Conservation (phyloP, 805 yeast genomes). For the Monosporozyma yasuniensis region DNA sequence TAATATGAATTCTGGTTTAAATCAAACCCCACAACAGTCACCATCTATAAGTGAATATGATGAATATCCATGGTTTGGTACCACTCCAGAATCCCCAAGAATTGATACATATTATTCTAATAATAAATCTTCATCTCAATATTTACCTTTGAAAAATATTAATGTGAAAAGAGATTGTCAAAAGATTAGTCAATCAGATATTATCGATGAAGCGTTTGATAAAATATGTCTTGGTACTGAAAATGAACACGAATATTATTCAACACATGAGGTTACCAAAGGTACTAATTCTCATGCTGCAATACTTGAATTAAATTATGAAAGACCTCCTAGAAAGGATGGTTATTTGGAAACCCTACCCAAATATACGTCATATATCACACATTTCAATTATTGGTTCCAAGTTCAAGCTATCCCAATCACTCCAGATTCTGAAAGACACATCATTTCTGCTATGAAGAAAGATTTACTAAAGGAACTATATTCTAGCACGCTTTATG, state of each 20-base stretch:
- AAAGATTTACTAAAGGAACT: conserved; percentile 34
- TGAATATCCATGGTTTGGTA: conserved; percentile 35
- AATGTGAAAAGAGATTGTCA: conserved; percentile 21
- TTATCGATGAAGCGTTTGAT: conserved; percentile 25
- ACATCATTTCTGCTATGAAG: conserved; percentile 43
- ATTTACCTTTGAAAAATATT: conserved; percentile 9
- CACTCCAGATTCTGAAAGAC: conserved; percentile 41
- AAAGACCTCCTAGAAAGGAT: conserved; percentile 2
- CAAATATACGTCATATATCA: conserved; percentile 21
- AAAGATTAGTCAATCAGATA: conserved; percentile 19
- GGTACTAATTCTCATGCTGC: conserved; percentile 20
- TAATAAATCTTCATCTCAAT: conserved; percentile 4
- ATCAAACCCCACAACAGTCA: conserved; percentile 29
- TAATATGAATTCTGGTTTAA: conserved; percentile 3
- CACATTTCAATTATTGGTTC: conserved; percentile 29
- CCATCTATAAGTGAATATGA: conserved; percentile 33
- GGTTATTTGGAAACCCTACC: conserved; percentile 20
- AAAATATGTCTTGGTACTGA: conserved; percentile 7
- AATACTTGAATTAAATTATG: conserved; percentile 21
- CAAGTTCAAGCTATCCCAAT: conserved; percentile 47
- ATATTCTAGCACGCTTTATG: conserved; percentile 24
- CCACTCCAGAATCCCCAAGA: conserved; percentile 21
- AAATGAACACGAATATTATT: background rate
- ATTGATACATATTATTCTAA: conserved; percentile 9
- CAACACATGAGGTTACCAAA: conserved; percentile 10